Base-by-base conservation (phyloP, 73 alveolate species). In the Paramecium sonneborni region DNA sequence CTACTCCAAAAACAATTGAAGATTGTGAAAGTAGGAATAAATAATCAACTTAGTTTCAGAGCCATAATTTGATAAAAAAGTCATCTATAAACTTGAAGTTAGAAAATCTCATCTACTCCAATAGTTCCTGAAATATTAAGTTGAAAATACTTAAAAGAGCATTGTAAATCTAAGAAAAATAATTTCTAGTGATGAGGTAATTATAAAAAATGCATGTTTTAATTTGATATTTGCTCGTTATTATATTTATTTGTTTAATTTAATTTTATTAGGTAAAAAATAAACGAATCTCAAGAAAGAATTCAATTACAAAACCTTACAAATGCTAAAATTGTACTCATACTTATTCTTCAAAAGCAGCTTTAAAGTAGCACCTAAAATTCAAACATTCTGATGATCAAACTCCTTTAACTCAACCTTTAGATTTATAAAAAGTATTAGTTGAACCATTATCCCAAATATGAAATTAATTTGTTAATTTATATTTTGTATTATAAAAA, bases 21-120 rank as follows among this genome's bases (percentile, higher is more conserved):
- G 48, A 32, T 3, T 23, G 12, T 62, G 84, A 62, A 26, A 62
- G 48, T 62, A 12, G 3, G 10, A 58, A 58, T 58, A 28, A 0
- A 4, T 62, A 18, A 23, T 26, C 11, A 1, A 62, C 0, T 62
- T 62, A 62, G 48, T 26, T 62, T 11, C 26, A 62, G 46, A 62
- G 9, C 84, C 48, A 26, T 43, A 62, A 62, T 62, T 1, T 32
- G 46, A 62, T 62, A 23, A 12, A 26, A 62, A 62, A 62, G 2
- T 62, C 39, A 62, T 23, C 39, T 62, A 62, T n/a, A 62, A 32
- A 62, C 48, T 62, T 62, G 84, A 62, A 62, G 84, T 58, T 32
- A 24, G 84, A 62, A 62, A 26, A 32, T 32, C 23, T 0, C 82
- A 58, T 58, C 82, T 58, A 3, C 41, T 58, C 18, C 20, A 24